Base-by-base conservation (phyloP, 1,284 basidiomycete genomes). In the Ustilago lituana region DNA sequence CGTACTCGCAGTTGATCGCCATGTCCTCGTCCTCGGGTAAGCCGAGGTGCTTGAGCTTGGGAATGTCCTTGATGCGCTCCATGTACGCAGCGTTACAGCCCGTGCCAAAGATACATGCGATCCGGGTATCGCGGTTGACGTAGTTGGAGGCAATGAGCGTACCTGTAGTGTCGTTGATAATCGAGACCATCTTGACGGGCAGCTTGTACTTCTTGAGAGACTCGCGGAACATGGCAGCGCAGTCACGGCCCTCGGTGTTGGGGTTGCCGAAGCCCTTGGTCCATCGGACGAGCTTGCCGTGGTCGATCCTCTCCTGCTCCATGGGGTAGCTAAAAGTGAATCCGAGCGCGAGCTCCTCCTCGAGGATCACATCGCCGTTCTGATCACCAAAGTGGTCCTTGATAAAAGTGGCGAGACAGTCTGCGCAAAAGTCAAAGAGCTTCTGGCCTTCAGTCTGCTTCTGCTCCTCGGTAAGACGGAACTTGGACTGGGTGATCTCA, bases 1-100 rank as follows among this genome's bases (percentile, higher is more conserved):
- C 94, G 91, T 94, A 83, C 87, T 95, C 93, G 83, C 93, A 95
- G 84, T 98, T 98, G 83, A 98, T 97, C 10, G 90, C 95, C 89
- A 98, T 97, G 66, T 91, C 86, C 39, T 86, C 88, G 55, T 91
- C 88, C 20, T 76, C 81, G 7, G 85, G 84, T 66, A 97, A 86
- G 1, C 89, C 89, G 20, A 94, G 84, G 56, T 88, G 75, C 58
- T 87, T 86, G 73, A 98, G 88, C 87, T 98, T 88, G 66, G 86
- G 85, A 50, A 88, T 87, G 76, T 85, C 93, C 45, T 88, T 87
- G 17, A 94, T 87, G 61, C 89, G 89, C 83, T 98, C 95, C 82
- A 84, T 84, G 76, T 84, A 84, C 5, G 95, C 95, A 0, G 95
- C 96, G 83, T 98, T 98, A 83, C 95, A 98, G 1, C 95, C 95